Base-by-base conservation (phyloP, 225 moss, liverwort and hornwort genomes). In the Physcomitrellopsis africana region DNA sequence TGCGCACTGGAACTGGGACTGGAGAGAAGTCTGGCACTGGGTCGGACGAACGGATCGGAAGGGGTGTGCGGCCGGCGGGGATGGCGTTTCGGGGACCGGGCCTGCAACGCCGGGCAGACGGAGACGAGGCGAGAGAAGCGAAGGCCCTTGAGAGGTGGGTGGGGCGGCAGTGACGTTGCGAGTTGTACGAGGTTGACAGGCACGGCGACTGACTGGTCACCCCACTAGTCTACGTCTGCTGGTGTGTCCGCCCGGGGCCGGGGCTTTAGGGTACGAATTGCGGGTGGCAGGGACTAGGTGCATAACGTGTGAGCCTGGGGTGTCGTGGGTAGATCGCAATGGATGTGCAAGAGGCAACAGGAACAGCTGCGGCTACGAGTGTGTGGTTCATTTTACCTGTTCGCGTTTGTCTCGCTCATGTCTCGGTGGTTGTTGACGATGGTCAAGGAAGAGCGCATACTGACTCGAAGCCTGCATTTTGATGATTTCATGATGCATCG, bases 251-350 rank as follows among this genome's bases (percentile, higher is more conserved):
- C 32, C 32, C 32, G 32, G 32, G 32, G 32, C 58, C 58, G 58
- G n/a, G 16, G 9, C 32, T n/a, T 59, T 59, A 59, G 58, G 58
- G 58, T 59, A 59, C 58, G 58, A 15, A 59, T 59, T 59, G 58
- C 58, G 58, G 18, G 58, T 59, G 53, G 32, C 32, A 37, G 32
- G 32, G 32, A 37, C 32, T 10, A 10, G 58, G 58, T 59, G 58
- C 58, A 22, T 59, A 59, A 22, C 58, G 58, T 59, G 58, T 59
- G 58, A 23, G 53, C 10, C 58, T 22, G 10, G 58, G n/a, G 19
- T 23, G 58, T 59, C 58, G 19, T 59, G n/a, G n/a, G 19, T 59
- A 59, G 12, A 59, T 59, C 18, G 58, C 58, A 59, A 59, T 22
- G 19, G 58, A 22, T 59, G 58, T 59, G 58, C 58, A 37, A 37